These are phyloP conservation scores for Berkeleyomyces basicola DNA, from an alignment of 2,329 filamentous ascomycete genomes.

Conservation along the genomic window DNA sequence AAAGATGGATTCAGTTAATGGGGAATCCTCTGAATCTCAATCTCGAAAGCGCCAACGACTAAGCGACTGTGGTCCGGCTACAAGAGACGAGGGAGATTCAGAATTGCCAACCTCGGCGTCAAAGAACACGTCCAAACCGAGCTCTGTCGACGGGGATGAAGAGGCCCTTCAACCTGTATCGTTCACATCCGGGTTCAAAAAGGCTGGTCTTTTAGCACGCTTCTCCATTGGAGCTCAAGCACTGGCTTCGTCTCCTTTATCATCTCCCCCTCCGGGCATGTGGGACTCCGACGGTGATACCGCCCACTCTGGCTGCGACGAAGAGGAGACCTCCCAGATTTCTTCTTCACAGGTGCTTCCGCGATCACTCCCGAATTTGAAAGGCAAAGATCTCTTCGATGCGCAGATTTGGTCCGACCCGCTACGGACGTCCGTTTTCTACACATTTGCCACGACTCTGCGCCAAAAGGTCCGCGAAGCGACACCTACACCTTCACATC, in stretches of 20 bases:
- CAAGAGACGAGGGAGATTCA: slow-evolving; percentile 17
- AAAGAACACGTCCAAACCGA: background rate
- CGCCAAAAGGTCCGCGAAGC: slow-evolving; percentile 48
- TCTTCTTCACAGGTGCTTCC: background rate
- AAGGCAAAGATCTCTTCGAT: slow-evolving; percentile 56
- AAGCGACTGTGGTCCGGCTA: slow-evolving; percentile 17
- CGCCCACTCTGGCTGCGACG: slow-evolving; percentile 21
- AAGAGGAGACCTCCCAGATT: slow-evolving; percentile 21
- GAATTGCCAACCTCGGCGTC: background rate
- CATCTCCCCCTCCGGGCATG: slow-evolving; percentile 36
- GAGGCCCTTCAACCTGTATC: background rate
- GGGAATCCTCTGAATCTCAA: slow-evolving; percentile 6
- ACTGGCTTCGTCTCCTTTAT: slow-evolving; percentile 36
- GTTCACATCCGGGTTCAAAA: slow-evolving; percentile 2
- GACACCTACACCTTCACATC: slow-evolving; percentile 47
- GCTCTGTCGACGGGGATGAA: background rate
- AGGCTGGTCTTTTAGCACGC: slow-evolving; percentile 4
- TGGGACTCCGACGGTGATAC: slow-evolving; percentile 33
- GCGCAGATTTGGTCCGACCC: slow-evolving; percentile 53
- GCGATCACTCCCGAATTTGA: slow-evolving; percentile 38
- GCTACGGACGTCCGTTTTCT: slow-evolving; percentile 51
- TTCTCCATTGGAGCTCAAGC: slow-evolving; percentile 7
- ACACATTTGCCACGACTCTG: slow-evolving; percentile 52
- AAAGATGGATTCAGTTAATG: slow-evolving; percentile 16
- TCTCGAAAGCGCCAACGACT: slow-evolving; percentile 20